Evolutionary conservation across 2,329 filamentous ascomycete species (phyloP), one percentile per base, ranked within the genome.

Genomic region (Meredithiella fracta): DNA sequence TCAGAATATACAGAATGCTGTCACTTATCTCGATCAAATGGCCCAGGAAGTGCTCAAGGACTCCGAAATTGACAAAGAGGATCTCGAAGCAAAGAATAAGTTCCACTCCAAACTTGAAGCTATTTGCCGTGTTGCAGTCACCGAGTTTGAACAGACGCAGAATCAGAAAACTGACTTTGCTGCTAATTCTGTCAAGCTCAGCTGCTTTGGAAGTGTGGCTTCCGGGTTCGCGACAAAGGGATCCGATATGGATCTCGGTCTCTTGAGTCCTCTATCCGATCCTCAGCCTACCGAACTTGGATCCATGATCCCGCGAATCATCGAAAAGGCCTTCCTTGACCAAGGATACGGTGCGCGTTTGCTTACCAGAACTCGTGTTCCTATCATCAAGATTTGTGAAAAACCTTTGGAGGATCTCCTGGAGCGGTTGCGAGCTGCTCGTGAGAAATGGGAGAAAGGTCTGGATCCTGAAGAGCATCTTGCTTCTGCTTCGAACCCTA

Each of bases 241-340:
- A n/a, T 91, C 89, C 1, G 89, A 95, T 63, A 88, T 95, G 83
- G 90, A 96, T 67, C 76, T 95, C 29, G 85, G 83, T 7, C 76
- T 94, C 34, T 71, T 92, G 3, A 83, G 85, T 1, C 78, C 78
- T 2, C 68, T 74, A 51, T 83, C 83, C 1, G 64, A 67, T 20
- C 69, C 75, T 47, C 71, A 76, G 53, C 73, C 75, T 2, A 74
- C 79, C 59, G 71, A 72, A 14, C 65, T 73, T 15, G 74, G 75
- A 31, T 82, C 79, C 3, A 72, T 76, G 1, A 81, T 92, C 56
- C 87, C 87, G 1, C 77, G 86, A 23, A 64, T 90, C 5, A 68
- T 95, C 1, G 87, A 94, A 64, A 85, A 83, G 65, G 79, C 78
- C 2, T 75, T 94, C 11, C 72, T 94, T 3, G 76, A 85, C 15